Evolutionary conservation across 495 filamentous ascomycete genomes (phyloP), one percentile per base, ranked within the genome.

Genomic region (Eremomyces bilateralis): DNA sequence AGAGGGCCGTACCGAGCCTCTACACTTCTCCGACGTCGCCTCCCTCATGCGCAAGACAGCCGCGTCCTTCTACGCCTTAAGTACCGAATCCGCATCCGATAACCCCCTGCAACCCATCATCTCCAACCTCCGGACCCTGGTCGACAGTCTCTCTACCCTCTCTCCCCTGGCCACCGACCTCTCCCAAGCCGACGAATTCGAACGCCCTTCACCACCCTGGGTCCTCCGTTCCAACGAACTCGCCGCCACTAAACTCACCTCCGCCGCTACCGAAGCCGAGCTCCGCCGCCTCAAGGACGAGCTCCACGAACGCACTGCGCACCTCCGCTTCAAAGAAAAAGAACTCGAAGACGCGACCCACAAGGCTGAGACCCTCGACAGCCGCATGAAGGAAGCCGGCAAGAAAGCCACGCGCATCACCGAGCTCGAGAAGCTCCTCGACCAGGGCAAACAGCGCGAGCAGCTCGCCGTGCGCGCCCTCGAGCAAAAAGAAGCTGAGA

Each of bases 341-440:
- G 60, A 59, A 17, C 57, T 81, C 15, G 74, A 77, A 42, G 79
- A 80, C 21, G 64, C 81, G 6, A 67, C 70, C 2, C 76, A 92
- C 40, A 90, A 91, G 52, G 85, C 92, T 47, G 88, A 94, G 53
- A 78, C 80, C 3, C 73, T 95, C 29, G 84, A 93, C 48, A 63
- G 65, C 16, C 64, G 75, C 12, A 77, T 73, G 64, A 69, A 77
- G 27, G 83, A 91, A 43, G 68, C 79, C 10, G 67, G 75, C 21
- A 76, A 80, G 45, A 73, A 76, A 49, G 57, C 64, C 16, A 61
- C 65, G 18, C 57, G 60, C 16, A 75, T 82, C 35, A 61, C 59
- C 19, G 71, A 75, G 21, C 61, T 80, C 1, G 74, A 80, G 20
- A 11, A 10, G 10, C 17, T 20, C 20, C 8, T 32, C 15, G 30